Evolutionary conservation across 2,329 filamentous ascomycete genomes (phyloP).

Genomic region (Dothiorella sarmentorum): DNA sequence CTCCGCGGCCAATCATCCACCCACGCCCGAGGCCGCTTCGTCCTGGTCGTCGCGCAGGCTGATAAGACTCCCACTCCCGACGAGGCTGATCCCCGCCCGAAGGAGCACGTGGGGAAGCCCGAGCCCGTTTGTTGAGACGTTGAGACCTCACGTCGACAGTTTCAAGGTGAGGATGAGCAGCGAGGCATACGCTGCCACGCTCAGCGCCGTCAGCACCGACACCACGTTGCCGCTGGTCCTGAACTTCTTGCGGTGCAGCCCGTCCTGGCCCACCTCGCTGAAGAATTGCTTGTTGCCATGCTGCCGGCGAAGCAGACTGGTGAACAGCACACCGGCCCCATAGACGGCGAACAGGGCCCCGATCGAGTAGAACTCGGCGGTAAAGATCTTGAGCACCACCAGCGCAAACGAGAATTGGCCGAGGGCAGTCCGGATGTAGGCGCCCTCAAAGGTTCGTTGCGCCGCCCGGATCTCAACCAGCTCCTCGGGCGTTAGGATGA

Average conservation of each 20-base stretch:
- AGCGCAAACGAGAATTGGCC: constrained; percentile 94
- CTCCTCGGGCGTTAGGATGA: constrained; percentile 76
- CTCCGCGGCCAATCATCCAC: constrained; percentile 15
- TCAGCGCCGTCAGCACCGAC: constrained; percentile 59
- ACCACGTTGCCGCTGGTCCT: constrained; percentile 65
- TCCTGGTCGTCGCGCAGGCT: background rate
- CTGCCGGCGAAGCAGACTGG: constrained; percentile 80
- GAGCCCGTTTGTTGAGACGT: constrained; percentile 15
- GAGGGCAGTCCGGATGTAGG: constrained; percentile 90
- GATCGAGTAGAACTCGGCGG: constrained; percentile 91
- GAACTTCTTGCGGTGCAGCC: constrained; percentile 59
- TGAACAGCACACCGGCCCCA: constrained; percentile 76
- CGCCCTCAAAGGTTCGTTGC: constrained; percentile 94
- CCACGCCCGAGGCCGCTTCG: background rate
- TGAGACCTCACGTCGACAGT: constrained; percentile 15
- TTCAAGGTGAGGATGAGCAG: constrained; percentile 58
- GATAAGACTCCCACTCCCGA: background rate
- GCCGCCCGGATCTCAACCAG: constrained; percentile 92
- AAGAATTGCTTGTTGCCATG: constrained; percentile 96
- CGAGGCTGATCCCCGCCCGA: constrained; percentile 8
- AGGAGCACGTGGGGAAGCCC: constrained; percentile 5
- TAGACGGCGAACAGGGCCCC: constrained; percentile 95
- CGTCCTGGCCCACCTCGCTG: constrained; percentile 58
- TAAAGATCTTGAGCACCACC: constrained; percentile 95
- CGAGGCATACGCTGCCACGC: constrained; percentile 59